Percentiles rank a stretch among this genome's conserved stretches.
Evolutionary conservation across 2,329 filamentous ascomycete species (phyloP).

Genomic region (Zasmidium angulare): DNA sequence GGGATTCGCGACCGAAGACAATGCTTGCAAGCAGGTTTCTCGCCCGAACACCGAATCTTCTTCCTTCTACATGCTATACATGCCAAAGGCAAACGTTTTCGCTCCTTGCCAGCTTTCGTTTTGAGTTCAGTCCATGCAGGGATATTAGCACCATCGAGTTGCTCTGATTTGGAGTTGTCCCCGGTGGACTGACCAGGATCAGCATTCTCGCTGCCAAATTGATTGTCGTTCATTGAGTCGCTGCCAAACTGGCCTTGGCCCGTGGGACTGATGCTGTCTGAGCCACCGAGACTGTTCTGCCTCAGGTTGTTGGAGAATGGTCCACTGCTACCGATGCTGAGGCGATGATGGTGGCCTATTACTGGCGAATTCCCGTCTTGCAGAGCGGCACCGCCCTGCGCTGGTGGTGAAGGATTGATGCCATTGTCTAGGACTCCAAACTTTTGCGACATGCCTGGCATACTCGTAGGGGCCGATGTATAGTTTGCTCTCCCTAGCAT

Average conservation of each 20-base stretch:
- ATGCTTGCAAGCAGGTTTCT: constrained; percentile 97
- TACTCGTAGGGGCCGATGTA: constrained; percentile 12
- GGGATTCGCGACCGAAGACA: constrained; percentile 89
- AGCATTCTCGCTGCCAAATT: constrained; percentile 10
- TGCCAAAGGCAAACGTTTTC: constrained; percentile 86
- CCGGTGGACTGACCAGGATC: constrained; percentile 12
- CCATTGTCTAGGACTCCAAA: constrained; percentile 20
- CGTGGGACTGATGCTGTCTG: constrained; percentile 32
- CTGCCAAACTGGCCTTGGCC: constrained; percentile 3
- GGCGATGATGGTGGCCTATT: constrained; percentile 25
- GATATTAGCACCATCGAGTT: constrained; percentile 12
- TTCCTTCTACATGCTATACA: constrained; percentile 96
- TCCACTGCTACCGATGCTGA: constrained; percentile 33
- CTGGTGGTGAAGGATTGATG: constrained; percentile 17
- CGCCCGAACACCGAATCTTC: constrained; percentile 96
- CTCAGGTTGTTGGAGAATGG: constrained; percentile 21
- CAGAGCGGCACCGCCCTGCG: constrained; percentile 12
- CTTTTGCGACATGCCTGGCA: constrained; percentile 10
- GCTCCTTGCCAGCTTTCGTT: constrained; percentile 81
- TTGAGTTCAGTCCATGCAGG: constrained; percentile 55
- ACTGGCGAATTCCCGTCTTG: constrained; percentile 21
- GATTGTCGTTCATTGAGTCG: constrained; percentile 4
- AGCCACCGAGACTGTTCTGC: constrained; percentile 28
- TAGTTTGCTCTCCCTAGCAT: constrained; percentile 5
- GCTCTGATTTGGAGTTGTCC: constrained; percentile 14